phyloP scores from a whole-genome alignment of 331 rosid genomes.

The Erythrophleum ivorense region DNA sequence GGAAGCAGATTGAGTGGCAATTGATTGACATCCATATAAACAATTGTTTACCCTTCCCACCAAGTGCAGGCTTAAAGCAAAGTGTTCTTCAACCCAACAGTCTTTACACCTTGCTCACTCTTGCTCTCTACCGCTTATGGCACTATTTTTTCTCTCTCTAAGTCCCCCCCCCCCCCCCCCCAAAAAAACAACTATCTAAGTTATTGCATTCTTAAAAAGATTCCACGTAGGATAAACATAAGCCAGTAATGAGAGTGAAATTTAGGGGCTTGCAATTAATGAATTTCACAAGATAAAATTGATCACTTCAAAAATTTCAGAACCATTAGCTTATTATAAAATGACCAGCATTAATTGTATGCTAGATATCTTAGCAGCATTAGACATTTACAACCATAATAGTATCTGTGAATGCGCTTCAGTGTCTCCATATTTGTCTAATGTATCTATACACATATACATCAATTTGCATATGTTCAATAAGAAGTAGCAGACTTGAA shows the following conservation, averaged over 20 bases:
- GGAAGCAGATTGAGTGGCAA: not conserved
- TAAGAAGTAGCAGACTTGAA: too few species aligned
- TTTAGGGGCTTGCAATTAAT: not conserved
- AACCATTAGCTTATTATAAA: not conserved
- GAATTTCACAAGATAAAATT: not conserved
- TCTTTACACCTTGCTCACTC: too few species aligned
- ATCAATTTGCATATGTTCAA: too few species aligned
- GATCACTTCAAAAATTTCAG: not conserved
- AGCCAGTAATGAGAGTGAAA: not conserved
- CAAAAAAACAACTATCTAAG: conserved; percentile 6
- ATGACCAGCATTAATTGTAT: not conserved
- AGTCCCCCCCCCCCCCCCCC: too few species aligned
- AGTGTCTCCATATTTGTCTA: not conserved
- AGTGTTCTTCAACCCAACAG: too few species aligned
- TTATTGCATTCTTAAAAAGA: not conserved
- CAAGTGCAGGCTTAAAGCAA: not conserved
- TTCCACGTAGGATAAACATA: not conserved
- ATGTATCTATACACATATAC: too few species aligned
- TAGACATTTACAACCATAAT: not conserved
- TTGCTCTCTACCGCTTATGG: too few species aligned
- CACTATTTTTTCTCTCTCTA: too few species aligned
- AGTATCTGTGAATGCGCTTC: not conserved
- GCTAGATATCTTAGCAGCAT: not conserved
- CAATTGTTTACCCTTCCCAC: not conserved
- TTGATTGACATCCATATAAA: not conserved